A percentile compares a stretch with the other conserved stretches of the same genome.
Conservation (phyloP, 176 grass and related monocot genomes). For the Puya raimondii region DNA sequence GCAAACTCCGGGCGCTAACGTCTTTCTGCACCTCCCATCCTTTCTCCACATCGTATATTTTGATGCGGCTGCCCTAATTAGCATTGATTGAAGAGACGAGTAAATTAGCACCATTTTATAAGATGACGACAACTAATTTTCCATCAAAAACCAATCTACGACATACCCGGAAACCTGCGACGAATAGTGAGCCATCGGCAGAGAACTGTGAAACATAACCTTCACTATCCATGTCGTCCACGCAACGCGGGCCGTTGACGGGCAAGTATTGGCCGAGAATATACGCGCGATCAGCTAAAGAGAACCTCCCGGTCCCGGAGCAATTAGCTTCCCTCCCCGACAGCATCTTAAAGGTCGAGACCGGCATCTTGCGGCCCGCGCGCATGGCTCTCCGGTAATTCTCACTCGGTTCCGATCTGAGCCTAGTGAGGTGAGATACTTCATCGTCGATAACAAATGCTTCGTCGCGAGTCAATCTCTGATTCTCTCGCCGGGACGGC, state of each 20-base stretch:
- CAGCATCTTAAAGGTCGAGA: constrained; percentile 46
- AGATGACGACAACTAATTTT: too few species aligned
- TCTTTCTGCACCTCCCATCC: constrained; percentile 72
- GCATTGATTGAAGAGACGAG: constrained; percentile 15
- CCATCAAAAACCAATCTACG: neutral
- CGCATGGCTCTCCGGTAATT: constrained; percentile 1
- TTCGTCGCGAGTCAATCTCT: neutral
- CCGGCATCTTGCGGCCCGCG: constrained; percentile 4
- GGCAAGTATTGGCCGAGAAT: constrained; percentile 41
- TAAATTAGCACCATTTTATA: constrained; percentile 6
- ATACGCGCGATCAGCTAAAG: constrained; percentile 45
- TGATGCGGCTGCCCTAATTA: constrained; percentile 79
- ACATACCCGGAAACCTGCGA: constrained; percentile 65
- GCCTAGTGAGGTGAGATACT: constrained; percentile 45
- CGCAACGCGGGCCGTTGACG: constrained; percentile 25
- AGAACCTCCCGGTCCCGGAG: constrained; percentile 37
- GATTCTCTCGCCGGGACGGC: constrained; percentile 16
- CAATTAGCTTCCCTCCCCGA: constrained; percentile 49
- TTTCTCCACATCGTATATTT: constrained; percentile 50
- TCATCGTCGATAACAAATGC: constrained; percentile 47
- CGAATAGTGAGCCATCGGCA: constrained; percentile 58
- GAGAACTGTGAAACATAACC: constrained; percentile 88
- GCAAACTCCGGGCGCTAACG: constrained; percentile 65
- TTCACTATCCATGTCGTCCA: constrained; percentile 58
- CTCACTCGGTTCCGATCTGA: constrained; percentile 44